Percentiles rank a stretch among this genome's conserved stretches.
Evolutionary conservation across 73 alveolate species (phyloP).

Genomic region (Paramecium biaurelia): DNA sequence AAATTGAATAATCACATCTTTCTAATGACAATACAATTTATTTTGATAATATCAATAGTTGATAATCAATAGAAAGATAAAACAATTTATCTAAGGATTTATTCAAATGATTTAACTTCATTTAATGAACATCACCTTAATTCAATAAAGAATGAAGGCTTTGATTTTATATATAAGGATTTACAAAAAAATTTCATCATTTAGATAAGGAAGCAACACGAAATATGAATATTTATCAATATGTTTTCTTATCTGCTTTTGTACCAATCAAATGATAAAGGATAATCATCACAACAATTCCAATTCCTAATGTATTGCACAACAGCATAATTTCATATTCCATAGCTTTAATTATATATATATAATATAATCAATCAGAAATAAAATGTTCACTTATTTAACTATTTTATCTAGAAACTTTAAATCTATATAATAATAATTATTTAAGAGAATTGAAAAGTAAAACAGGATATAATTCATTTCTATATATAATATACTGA

Average conservation of each 20-base stretch:
- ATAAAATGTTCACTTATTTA: background rate
- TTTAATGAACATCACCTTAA: background rate
- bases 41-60: background rate
- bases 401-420: background rate
- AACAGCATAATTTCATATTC: conserved; percentile 47
- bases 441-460: background rate
- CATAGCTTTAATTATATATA: background rate
- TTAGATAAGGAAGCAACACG: background rate
- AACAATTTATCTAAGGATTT: background rate
- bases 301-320: conserved; percentile 49
- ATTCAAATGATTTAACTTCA: background rate
- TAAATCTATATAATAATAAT: background rate
- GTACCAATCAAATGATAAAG: conserved; percentile 48
- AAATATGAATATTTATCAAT: conserved; percentile 32
- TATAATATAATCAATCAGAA: background rate
- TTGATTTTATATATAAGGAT: background rate
- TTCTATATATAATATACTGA: background rate
- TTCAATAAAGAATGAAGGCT: background rate
- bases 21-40: background rate
- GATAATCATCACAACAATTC: conserved; percentile 25
- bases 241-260: conserved; percentile 10
- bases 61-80: background rate
- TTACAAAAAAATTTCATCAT: background rate
- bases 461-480: background rate
- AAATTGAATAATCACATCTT: background rate